Conservation (phyloP, 768 basidiomycete genomes). For the Leucosporidium scottii region DNA sequence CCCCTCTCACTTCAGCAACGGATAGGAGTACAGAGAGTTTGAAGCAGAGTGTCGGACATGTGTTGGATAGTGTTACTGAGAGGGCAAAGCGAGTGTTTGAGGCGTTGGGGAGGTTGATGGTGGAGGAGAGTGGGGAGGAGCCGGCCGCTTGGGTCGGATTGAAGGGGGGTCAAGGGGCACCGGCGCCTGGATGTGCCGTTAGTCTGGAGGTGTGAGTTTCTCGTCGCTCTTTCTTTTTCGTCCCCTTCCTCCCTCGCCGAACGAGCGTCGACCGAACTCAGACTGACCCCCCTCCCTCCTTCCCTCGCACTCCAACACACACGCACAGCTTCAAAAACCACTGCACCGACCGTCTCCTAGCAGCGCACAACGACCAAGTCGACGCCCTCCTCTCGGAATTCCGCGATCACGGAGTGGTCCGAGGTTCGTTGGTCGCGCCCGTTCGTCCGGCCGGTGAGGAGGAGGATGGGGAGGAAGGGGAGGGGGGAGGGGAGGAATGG, state of each 20-base stretch:
- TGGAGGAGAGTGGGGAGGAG: no score
- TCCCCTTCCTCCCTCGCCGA: constrained; percentile 66
- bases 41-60: constrained; percentile 46
- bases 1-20: constrained; percentile 49
- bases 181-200: no score
- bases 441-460: constrained; percentile 33
- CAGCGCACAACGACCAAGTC: constrained; percentile 65
- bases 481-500: constrained; percentile 47
- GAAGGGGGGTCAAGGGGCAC: no score
- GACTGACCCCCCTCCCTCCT: constrained; percentile 25
- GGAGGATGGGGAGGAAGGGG: constrained; percentile 11
- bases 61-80: no score
- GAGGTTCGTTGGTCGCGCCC: constrained; percentile 44
- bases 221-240: constrained; percentile 50
- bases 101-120: no score
- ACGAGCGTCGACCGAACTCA: constrained; percentile 48
- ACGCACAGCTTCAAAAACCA: neutral
- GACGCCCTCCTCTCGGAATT: constrained; percentile 80
- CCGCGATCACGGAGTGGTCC: constrained; percentile 79
- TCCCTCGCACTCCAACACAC: neutral
- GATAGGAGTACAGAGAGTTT: constrained; percentile 78
- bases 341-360: constrained; percentile 49
- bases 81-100: no score
- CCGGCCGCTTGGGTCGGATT: no score
- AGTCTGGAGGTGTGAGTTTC: no score